Evolutionary conservation across 1,284 basidiomycete species (phyloP).

Genomic region (Malassezia furfur): DNA sequence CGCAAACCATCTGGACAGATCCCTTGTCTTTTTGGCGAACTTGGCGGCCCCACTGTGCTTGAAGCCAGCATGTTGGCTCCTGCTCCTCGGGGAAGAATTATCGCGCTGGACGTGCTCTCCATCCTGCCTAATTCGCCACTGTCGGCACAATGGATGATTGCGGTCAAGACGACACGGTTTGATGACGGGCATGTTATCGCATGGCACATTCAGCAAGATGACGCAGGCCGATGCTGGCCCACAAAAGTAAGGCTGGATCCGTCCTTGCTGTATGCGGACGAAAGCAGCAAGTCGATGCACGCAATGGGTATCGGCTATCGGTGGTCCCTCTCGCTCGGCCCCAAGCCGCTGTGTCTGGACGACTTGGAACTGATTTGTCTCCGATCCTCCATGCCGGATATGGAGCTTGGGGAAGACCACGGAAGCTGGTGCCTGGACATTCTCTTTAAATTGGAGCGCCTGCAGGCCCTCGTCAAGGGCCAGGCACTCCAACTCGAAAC

Average conservation of each 20-base stretch:
- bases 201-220: constrained; percentile 12
- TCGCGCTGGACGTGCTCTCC: constrained; percentile 12
- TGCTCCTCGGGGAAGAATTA: constrained; percentile 8
- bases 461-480: not conserved
- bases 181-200: constrained; percentile 17
- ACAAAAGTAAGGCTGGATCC: constrained; percentile 1
- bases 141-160: constrained; percentile 9
- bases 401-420: constrained; percentile 15
- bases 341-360: constrained; percentile 9
- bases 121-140: not conserved
- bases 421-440: constrained; percentile 17
- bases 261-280: constrained; percentile 5
- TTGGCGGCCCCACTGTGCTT: too few relatives aligned
- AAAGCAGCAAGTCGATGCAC: not conserved
- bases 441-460: constrained; percentile 8
- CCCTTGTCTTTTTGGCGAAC: too few relatives aligned
- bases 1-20: too few relatives aligned
- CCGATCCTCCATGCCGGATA: constrained; percentile 11
- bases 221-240: constrained; percentile 8
- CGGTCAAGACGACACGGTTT: constrained; percentile 15
- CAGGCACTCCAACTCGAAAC: constrained; percentile 12
- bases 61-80: constrained; percentile 1
- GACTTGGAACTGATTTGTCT: constrained; percentile 12
- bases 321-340: constrained; percentile 2
- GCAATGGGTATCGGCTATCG: constrained; percentile 1